Base-by-base conservation (phyloP, 768 basidiomycete species). In the Tylopilus sp. region DNA sequence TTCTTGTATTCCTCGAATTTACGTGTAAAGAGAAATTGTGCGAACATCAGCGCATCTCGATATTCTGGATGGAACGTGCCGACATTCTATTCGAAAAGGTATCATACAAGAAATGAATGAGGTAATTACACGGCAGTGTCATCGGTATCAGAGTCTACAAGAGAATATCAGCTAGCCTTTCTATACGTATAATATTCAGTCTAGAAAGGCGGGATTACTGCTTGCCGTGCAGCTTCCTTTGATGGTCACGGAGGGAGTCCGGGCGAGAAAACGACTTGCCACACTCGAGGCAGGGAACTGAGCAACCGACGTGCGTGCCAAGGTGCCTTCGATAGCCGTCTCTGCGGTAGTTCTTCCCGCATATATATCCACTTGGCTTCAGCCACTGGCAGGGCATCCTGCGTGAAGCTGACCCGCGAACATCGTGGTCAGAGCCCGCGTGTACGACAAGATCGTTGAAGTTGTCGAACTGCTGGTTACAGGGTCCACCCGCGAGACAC, bases 361-460 rank as follows among this genome's bases (percentile, higher is more conserved):
- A 63, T 10, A 0, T 0, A 0, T n/a, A n/a, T n/a, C 20, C 25
- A 2, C 7, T 0, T 0, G 15, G 2, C 0, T 13, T 21, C 20
- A 15, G 1, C 61, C 61, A 63, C 1, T 20, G 23, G 20, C 59
- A 62, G 2, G 2, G 1, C 2, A 59, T 0, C 35, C 1, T 33
- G 2, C 25, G 39, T 0, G 0, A 17, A 0, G 55, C 55, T 0
- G 40, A 0, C 0, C 61, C 61, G 1, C 21, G 49, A 6, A 61
- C 47, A 0, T 21, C 54, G 2, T 63, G 62, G 0, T 3, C 22
- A 2, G 0, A 0, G 1, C 20, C 23, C 0, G 47, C 0, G 20
- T 63, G 62, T 7, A 8, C 1, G 2, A 64, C 44, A 21, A 63
- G 23, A 0, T 36, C 33, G 10, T 47, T 2, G 6, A 61, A 58